Base-by-base conservation (phyloP, 148 eudicot genomes). In the Cornus suecica region DNA sequence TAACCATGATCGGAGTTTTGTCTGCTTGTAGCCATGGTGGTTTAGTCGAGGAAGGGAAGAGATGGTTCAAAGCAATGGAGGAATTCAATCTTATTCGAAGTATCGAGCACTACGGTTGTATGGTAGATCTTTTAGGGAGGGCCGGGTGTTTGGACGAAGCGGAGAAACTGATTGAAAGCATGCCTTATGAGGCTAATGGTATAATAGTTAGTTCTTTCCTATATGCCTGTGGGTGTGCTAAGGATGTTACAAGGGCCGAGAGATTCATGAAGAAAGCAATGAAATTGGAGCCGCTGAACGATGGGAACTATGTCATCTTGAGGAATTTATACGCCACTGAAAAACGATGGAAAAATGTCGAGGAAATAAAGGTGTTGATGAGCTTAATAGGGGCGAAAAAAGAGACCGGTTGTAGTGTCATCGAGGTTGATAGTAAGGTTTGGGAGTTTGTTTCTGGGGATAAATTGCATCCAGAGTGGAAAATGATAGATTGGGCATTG, bases 21-120 rank as follows among this genome's bases (percentile, higher is more conserved):
- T 84, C 93, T 28, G 97, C 98, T 69, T 94, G 98, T 81, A 91
- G 85, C 71, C 97, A 94, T 75, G 81, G 88, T 71, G 98, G 98
- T 73, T 81, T 90, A 67, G 90, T 90, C 24, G 90, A 91, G 67
- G 93, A 91, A 80, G 98, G 98, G 42, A 82, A 72, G 83, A 84
- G 73, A 34, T 90, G 94, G 89, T 80, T 90, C 31, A 79, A 79
- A 32, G 81, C 74, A 65, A 94, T 92, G 90, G 69, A 70, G 23
- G 83, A 76, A 63, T 84, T 87, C 26, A 77, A 83, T 27, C 72
- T 94, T 24, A 77, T 67, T 18, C 93, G 90, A 25, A 82, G 72
- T 78, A 85, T 94, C 10, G 91, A 91, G 87, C 98, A 94, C 70
- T 94, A 91, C 75, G 94, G 94, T 30, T 91, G 97, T 74, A 75